Conservation (phyloP, 2,329 filamentous ascomycete genomes). For the Fusarium subglutinans region DNA sequence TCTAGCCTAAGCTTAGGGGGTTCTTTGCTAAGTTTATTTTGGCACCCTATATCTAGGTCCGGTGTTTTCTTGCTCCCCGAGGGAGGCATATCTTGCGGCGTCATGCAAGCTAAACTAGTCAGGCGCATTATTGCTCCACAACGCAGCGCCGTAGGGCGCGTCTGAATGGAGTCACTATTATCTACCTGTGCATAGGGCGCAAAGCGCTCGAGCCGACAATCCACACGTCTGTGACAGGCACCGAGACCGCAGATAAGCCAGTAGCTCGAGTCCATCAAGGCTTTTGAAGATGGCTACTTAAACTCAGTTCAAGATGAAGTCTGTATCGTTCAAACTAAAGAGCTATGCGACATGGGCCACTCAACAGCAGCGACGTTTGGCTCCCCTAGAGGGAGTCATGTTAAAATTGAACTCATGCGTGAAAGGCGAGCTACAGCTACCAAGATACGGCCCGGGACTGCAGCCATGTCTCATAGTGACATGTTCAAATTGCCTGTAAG, state of each 20-base stretch:
- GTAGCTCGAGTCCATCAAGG: accelerated
- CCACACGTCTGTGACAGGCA: neutral
- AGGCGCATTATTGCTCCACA: neutral
- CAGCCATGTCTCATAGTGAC: neutral
- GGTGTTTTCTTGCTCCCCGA: too few relatives aligned
- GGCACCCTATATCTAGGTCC: too few relatives aligned
- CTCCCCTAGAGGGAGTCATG: neutral
- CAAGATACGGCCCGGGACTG: neutral
- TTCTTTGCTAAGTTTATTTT: too few relatives aligned
- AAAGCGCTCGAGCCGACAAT: neutral
- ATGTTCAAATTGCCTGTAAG: neutral
- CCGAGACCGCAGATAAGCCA: neutral
- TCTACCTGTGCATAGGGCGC: too few relatives aligned
- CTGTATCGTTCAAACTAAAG: accelerated
- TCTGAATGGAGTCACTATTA: too few relatives aligned
- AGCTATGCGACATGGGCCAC: neutral
- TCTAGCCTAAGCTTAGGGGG: too few relatives aligned
- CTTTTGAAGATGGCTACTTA: too few relatives aligned
- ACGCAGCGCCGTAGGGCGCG: too few relatives aligned
- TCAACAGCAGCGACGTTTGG: neutral
- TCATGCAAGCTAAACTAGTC: neutral
- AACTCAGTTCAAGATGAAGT: too few relatives aligned
- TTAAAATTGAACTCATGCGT: neutral
- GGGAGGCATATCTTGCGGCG: too few relatives aligned
- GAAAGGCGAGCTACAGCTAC: neutral